Conservation (phyloP, 1,139 yeast genomes). For the Lodderomyces parapsilosis region DNA sequence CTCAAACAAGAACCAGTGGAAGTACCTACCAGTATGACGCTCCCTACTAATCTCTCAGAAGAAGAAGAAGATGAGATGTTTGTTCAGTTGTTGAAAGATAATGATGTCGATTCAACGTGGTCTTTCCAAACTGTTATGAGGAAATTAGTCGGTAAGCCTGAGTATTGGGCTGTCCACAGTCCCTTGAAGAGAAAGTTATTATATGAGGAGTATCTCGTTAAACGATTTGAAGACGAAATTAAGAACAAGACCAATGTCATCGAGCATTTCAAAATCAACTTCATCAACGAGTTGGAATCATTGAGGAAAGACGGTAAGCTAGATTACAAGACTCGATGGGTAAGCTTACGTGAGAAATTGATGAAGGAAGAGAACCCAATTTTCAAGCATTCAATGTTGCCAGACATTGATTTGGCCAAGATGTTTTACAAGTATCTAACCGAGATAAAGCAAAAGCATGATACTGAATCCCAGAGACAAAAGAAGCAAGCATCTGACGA, state of each 20-base stretch:
- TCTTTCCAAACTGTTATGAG: conserved; percentile 68
- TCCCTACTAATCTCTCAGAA: conserved; percentile 5
- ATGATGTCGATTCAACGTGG: conserved; percentile 71
- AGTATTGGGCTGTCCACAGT: conserved; percentile 69
- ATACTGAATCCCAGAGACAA: conserved; percentile 25
- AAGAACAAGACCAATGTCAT: conserved; percentile 50
- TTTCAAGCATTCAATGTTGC: conserved; percentile 60
- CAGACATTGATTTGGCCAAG: conserved; percentile 53
- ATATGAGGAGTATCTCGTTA: conserved; percentile 64
- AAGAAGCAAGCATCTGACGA: conserved; percentile 53
- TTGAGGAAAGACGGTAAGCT: conserved; percentile 37
- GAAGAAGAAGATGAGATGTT: conserved; percentile 39
- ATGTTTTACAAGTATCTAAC: conserved; percentile 52
- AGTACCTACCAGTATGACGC: conserved; percentile 7
- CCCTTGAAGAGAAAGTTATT: conserved; percentile 58
- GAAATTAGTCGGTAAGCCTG: conserved; percentile 54
- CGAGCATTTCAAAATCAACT: conserved; percentile 56
- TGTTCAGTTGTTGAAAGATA: conserved; percentile 48
- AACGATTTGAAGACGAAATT: conserved; percentile 54
- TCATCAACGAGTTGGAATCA: conserved; percentile 46
- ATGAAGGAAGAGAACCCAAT: conserved; percentile 64
- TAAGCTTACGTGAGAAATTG: conserved; percentile 42
- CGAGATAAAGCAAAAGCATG: conserved; percentile 38
- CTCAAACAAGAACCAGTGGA: conserved; percentile 14
- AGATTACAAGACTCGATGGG: conserved; percentile 67